phyloP scores from a whole-genome alignment of 2,329 filamentous ascomycete genomes.

The Zymoseptoria pseudotritici region DNA sequence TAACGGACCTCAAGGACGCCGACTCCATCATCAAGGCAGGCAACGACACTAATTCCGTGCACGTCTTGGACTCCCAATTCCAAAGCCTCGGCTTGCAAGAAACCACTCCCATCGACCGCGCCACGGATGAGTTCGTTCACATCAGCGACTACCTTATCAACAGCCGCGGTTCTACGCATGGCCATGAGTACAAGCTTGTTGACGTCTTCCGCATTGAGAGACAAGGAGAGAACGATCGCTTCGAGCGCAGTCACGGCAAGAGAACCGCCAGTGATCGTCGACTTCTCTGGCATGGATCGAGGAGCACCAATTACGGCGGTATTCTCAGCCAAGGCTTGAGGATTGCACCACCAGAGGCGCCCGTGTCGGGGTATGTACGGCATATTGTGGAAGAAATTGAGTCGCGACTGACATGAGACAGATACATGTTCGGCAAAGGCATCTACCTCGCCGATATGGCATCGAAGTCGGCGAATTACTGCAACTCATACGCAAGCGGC shows the following conservation, averaged over 20 bases:
- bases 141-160: constrained; percentile 60
- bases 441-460: constrained; percentile 83
- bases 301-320: constrained; percentile 76
- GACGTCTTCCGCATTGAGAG: constrained; percentile 81
- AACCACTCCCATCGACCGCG: constrained; percentile 60
- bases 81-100: constrained; percentile 63
- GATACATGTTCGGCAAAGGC: constrained; percentile 74
- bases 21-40: constrained; percentile 65
- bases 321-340: constrained; percentile 81
- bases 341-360: constrained; percentile 82
- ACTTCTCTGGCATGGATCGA: constrained; percentile 81
- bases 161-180: constrained; percentile 62
- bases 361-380: constrained; percentile 37
- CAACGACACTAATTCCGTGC: constrained; percentile 42
- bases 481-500: constrained; percentile 39
- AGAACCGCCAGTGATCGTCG: constrained; percentile 57
- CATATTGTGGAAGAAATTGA: constrained; percentile 54
- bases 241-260: constrained; percentile 50
- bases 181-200: constrained; percentile 52
- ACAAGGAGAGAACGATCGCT: constrained; percentile 62
- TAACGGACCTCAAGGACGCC: constrained; percentile 80
- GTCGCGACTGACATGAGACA: constrained; percentile 68
- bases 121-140: constrained; percentile 55
- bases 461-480: constrained; percentile 82
- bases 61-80: constrained; percentile 67